Conservation (phyloP, 2,329 filamentous ascomycete genomes). For the Cercospora janseana region DNA sequence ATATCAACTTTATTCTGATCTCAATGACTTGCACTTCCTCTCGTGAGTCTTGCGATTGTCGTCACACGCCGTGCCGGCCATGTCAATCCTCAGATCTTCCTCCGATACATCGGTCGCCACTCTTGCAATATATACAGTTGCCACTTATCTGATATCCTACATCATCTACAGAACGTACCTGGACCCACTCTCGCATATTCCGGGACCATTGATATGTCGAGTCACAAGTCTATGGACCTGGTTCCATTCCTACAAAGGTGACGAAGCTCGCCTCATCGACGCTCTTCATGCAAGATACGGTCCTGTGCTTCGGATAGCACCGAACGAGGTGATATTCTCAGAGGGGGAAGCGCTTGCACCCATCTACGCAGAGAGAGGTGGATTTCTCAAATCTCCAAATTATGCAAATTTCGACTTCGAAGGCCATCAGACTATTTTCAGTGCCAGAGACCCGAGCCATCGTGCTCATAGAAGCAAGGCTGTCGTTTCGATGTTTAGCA, state of each 20-base stretch:
- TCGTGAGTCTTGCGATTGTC: too few species aligned
- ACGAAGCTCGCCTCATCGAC: constrained; percentile 30
- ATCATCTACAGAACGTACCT: constrained; percentile 37
- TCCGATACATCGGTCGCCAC: neutral
- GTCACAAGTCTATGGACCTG: constrained; percentile 32
- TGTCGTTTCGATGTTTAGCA: constrained; percentile 52
- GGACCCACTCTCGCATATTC: constrained; percentile 37
- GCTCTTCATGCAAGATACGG: constrained; percentile 62
- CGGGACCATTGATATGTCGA: constrained; percentile 33
- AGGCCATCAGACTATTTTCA: constrained; percentile 56
- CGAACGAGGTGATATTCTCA: constrained; percentile 59
- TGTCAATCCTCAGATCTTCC: too few species aligned
- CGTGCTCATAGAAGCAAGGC: constrained; percentile 50
- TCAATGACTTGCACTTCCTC: too few species aligned
- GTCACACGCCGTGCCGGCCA: too few species aligned
- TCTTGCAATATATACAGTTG: neutral
- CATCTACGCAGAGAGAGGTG: constrained; percentile 54
- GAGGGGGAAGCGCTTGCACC: constrained; percentile 48
- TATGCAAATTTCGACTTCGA: constrained; percentile 60
- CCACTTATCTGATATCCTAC: constrained; percentile 12
- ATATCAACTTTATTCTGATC: too few species aligned
- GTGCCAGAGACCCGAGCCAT: constrained; percentile 43
- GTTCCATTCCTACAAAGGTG: constrained; percentile 35
- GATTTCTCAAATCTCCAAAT: constrained; percentile 53
- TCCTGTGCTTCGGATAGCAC: constrained; percentile 69